Base-by-base conservation (phyloP, 129 eudicot species). In the Oenanthe sinensis region DNA sequence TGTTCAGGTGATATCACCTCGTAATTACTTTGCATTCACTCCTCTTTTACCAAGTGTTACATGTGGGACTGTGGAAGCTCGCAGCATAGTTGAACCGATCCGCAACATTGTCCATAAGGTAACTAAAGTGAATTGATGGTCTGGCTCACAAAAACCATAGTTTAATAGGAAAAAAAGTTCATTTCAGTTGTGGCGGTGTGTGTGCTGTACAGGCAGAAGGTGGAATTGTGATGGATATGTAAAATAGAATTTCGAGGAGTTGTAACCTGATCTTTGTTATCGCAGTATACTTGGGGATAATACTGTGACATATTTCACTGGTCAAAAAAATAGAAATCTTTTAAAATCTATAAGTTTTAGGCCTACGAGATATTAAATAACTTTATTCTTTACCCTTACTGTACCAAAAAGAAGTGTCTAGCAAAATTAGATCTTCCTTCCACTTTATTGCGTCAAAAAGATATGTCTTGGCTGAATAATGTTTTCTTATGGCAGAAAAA, bases 31-130 rank as follows among this genome's bases (percentile, higher is more conserved):
- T 78, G 85, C 88, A 13, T 85, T 85, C 67, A 85, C 85, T 22
- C 88, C 88, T 24, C 75, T 85, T 67, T 76, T 85, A 70, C 88
- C 88, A 78, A 81, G 88, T 82, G 85, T 85, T 37, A 82, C 88
- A 26, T 78, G 77, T 78, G 88, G 88, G 69, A 85, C 88, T 40
- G 83, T 85, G 49, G 85, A 85, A 79, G 88, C 88, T 55, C 82
- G 85, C 63, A 85, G 85, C 69, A 77, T 85, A 20, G 88, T 82
- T 6, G 88, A 85, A 79, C 88, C 88, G 2, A 78, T 85, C 69
- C 88, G 88, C 75, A 85, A 82, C 76, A 79, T 85, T 70, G 85
- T 81, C 75, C 79, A 68, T 75, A 85, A 82, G 88, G 88, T 85
- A 85, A 81, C 39, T 8, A 19, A 45, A 74, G 13, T 22, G 30